Evolutionary conservation across 2,329 filamentous ascomycete species (phyloP), one percentile per base, ranked within the genome.

Genomic region (Septoria linicola): DNA sequence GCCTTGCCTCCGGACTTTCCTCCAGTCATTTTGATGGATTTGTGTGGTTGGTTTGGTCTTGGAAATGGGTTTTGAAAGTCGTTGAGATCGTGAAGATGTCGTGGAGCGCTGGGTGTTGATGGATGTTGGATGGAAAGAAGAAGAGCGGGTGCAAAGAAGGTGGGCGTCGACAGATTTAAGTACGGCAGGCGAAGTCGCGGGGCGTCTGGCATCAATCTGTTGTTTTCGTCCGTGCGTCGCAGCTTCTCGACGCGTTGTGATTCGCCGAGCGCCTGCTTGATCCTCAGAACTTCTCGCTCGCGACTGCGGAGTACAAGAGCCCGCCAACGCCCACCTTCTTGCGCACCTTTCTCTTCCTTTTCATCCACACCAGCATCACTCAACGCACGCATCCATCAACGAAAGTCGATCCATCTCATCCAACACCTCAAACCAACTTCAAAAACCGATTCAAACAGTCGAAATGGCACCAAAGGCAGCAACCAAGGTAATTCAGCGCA

Each of bases 1-100:
- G 92, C 91, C 87, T 97, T 97, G 85, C 93, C 93, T 78, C 93
- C 93, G 80, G 92, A 96, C 81, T 99, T 99, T 78, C 93, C 92
- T 84, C 92, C 92, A 89, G 93, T 95, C 93, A 99, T 99, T 88
- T 89, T 96, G 86, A 82, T 72, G 62, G 73, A 69, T 67, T 69
- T 73, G 69, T 64, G 55, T 63, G 70, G 67, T 65, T 59, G 56
- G 57, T 57, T 69, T 60, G 62, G 49, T 49, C 39, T 49, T 47
- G 55, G 49, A 39, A 59, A 48, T 34, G 44, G 44, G 35, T 31
- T 65, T 66, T 60, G 61, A 59, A 31, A 64, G 62, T 65, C 63
- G 60, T 55, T 46, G 55, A 39, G 55, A 56, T 59, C 60, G 45
- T 53, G 59, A 56, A 60, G 54, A 31, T 30, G 30, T 50, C 44